Percentiles rank a stretch among this genome's conserved stretches.
Evolutionary conservation across 1,284 basidiomycete species (phyloP).

Genomic region (Heterobasidion irregulare): DNA sequence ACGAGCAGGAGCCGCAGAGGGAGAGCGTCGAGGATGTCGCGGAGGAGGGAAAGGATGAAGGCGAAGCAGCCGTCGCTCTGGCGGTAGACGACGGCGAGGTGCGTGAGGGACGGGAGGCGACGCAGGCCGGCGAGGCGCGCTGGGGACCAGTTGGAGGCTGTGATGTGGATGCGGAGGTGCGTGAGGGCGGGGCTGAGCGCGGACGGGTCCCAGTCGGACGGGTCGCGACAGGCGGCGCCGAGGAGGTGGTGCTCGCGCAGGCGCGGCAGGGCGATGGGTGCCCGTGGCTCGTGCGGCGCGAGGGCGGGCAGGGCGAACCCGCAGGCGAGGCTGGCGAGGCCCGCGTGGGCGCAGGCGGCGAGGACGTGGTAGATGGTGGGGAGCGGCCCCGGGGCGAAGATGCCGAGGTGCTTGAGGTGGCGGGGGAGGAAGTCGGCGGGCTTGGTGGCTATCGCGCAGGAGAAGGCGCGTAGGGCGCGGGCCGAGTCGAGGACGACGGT

Average conservation of each 20-base stretch:
- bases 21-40: constrained; percentile 9
- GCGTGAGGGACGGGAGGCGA: constrained; percentile 24
- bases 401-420: constrained; percentile 21
- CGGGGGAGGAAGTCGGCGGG: constrained; percentile 16
- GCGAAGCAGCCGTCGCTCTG: constrained; percentile 13
- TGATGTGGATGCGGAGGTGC: constrained; percentile 28
- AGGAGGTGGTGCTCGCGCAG: constrained; percentile 29
- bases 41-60: constrained; percentile 13
- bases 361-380: constrained; percentile 25
- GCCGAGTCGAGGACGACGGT: constrained; percentile 29
- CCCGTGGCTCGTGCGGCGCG: constrained; percentile 5
- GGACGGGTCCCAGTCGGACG: constrained; percentile 22
- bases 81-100: constrained; percentile 26
- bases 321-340: constrained; percentile 28
- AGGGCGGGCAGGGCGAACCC: constrained; percentile 27
- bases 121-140: constrained; percentile 19
- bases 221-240: constrained; percentile 26
- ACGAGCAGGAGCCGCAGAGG: constrained; percentile 22
- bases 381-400: constrained; percentile 27
- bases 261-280: constrained; percentile 15
- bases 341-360: constrained; percentile 16
- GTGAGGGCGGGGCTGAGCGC: constrained; percentile 22
- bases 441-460: constrained; percentile 20
- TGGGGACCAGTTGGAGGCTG: constrained; percentile 14
- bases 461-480: constrained; percentile 23